These are phyloP conservation scores for Leccinum olivaceoglutinosum DNA, from an alignment of 1,284 basidiomycete genomes.

Conservation along the genomic window DNA sequence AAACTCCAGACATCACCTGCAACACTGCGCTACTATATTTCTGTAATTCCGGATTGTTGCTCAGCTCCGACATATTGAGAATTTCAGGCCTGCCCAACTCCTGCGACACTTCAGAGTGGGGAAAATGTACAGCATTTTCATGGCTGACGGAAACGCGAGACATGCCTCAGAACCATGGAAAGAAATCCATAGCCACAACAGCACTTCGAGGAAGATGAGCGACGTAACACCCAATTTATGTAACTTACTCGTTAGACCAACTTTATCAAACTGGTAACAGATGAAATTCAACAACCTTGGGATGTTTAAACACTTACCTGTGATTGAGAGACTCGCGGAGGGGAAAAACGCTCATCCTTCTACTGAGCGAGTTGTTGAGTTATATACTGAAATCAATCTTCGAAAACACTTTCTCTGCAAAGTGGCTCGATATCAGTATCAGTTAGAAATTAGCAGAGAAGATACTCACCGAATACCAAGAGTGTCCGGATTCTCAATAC, in stretches of 20 bases:
- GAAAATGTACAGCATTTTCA: conserved; percentile 65
- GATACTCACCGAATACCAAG: conserved; percentile 49
- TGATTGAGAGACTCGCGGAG: conserved; percentile 75
- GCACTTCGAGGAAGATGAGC: conserved; percentile 40
- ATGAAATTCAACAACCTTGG: neutral
- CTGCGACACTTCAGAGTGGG: conserved; percentile 1
- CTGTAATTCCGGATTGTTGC: conserved; percentile 70
- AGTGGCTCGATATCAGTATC: conserved; percentile 4
- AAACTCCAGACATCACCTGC: conserved; percentile 67
- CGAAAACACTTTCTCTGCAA: conserved; percentile 51
- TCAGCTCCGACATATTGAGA: conserved; percentile 76
- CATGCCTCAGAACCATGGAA: conserved; percentile 65
- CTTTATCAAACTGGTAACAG: conserved; percentile 71
- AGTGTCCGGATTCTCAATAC: conserved; percentile 58
- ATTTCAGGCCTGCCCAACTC: conserved; percentile 58
- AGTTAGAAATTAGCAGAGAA: neutral
- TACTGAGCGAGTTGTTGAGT: conserved; percentile 56
- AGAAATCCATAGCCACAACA: conserved; percentile 77
- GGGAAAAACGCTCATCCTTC: conserved; percentile 76
- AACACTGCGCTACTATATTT: conserved; percentile 70
- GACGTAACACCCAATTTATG: conserved; percentile 3
- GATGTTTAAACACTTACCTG: conserved; percentile 37
- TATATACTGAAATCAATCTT: conserved; percentile 51
- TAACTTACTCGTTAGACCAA: conserved; percentile 66
- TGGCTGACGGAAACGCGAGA: conserved; percentile 68